phyloP scores from a whole-genome alignment of 2,329 filamentous ascomycete genomes.

The Pezicula neosporulosa region DNA sequence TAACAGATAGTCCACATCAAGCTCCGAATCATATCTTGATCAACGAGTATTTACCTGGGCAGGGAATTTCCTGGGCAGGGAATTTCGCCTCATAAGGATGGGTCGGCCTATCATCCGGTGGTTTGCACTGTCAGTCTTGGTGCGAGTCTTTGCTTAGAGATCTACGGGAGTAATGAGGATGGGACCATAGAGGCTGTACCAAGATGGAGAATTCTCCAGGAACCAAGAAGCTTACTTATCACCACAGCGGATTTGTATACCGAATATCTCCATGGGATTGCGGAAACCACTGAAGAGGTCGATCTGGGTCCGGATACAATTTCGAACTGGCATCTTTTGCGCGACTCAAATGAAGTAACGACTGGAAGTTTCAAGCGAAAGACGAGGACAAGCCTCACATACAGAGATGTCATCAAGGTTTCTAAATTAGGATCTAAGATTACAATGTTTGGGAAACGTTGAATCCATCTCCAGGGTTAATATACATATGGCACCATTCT shows the following conservation, averaged over 20 bases:
- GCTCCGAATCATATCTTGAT: constrained; percentile 87
- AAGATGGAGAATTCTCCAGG: constrained; percentile 67
- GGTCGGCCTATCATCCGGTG: constrained; percentile 78
- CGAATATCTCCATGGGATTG: constrained; percentile 72
- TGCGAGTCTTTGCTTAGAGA: constrained; percentile 71
- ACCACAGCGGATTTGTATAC: constrained; percentile 68
- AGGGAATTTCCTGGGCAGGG: constrained; percentile 95
- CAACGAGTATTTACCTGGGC: constrained; percentile 83
- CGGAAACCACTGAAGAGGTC: constrained; percentile 62
- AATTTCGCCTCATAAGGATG: constrained; percentile 98
- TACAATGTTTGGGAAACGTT: constrained; percentile 40
- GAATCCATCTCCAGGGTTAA: constrained; percentile 27
- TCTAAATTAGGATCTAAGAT: constrained; percentile 69
- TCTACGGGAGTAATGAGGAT: constrained; percentile 62
- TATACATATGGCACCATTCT: constrained; percentile 73
- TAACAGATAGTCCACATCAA: constrained; percentile 65
- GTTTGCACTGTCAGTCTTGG: constrained; percentile 91
- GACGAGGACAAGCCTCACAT: constrained; percentile 71
- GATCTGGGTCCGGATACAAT: constrained; percentile 58
- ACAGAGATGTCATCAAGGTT: constrained; percentile 82
- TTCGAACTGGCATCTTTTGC: constrained; percentile 69
- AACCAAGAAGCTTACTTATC: constrained; percentile 76
- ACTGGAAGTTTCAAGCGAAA: constrained; percentile 54
- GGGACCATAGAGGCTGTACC: constrained; percentile 51
- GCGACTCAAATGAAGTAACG: constrained; percentile 40